Base-by-base conservation (phyloP, 2,329 filamentous ascomycete species). In the Trichoderma pleuroti region DNA sequence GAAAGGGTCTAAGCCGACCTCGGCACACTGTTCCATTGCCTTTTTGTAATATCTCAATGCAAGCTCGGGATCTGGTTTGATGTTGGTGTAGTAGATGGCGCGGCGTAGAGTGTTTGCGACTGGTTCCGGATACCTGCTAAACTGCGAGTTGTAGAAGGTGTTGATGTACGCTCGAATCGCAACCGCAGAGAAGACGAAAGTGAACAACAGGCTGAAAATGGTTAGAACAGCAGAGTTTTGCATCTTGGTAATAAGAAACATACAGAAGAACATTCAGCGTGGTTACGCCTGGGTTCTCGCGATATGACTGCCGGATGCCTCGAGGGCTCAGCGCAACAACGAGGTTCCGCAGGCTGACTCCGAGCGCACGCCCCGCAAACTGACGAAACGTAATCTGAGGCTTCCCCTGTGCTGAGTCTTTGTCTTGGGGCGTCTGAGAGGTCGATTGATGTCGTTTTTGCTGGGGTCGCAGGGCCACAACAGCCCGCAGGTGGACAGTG, bases 11-110 rank as follows among this genome's bases (percentile, higher is more conserved):
- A 99, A 88, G 0, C 90, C 89, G 64, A 92, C 78, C 76, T 93
- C 90, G 63, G 90, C 84, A 70, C 93, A 93, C 65, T 91, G 86
- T 73, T 90, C 85, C 70, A 98, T 84, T 4, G 94, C 94, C 74
- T 92, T 87, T 76, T 90, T 90, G 80, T 97, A 98, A 80, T 93
- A 93, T 75, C 93, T 92, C 71, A 97, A 84, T 1, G 95, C 94
- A 68, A 92, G 86, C 71, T 91, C 87, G 3, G 93, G 89, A 71
- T 97, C 91, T 5, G 92, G 86, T 49, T 88, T 85, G 73, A 91
- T 88, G 76, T 96, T 94, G 74, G 91, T 93, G 81, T 93, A 97
- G 82, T 95, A 98, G 30, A 98, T 83, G 0, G 94, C 96, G 74
- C 90, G 88, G 36, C 96, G 92, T 60, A 99, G 85, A 72, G 92